Evolutionary conservation across 495 filamentous ascomycete genomes (phyloP).

Genomic region (Podospora sp.): DNA sequence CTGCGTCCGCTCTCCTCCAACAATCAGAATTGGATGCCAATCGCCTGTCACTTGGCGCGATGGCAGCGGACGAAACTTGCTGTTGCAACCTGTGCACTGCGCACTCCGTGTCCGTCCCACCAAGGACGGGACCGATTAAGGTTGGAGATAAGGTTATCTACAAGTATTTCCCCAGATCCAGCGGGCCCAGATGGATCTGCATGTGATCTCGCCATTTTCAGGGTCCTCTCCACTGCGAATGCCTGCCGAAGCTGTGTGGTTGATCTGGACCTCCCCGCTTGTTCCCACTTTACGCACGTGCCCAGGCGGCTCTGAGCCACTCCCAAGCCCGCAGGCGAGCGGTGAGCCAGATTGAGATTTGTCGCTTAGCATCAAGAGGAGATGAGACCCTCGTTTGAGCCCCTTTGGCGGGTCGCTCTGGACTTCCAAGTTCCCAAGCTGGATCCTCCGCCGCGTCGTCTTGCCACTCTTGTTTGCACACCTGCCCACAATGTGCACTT

Average conservation of each 20-base stretch:
- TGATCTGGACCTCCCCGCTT: not conserved
- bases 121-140: not conserved
- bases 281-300: not conserved
- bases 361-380: not conserved
- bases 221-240: not conserved
- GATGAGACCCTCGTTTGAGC: not conserved
- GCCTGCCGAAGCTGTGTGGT: not conserved
- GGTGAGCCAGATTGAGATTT: not conserved
- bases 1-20: too few species aligned
- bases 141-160: not conserved
- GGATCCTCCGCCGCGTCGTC: not conserved
- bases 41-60: too few species aligned
- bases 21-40: too few species aligned
- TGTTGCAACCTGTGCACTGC: not conserved
- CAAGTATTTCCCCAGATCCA: not conserved
- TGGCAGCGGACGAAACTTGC: not conserved
- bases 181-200: not conserved
- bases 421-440: not conserved
- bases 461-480: not conserved
- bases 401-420: not conserved
- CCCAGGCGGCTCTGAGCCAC: not conserved
- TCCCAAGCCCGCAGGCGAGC: not conserved
- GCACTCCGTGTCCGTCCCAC: not conserved
- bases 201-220: not conserved
- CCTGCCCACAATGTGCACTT: not conserved